Conservation (phyloP, 1,139 yeast species). For the Taphrina communis region DNA sequence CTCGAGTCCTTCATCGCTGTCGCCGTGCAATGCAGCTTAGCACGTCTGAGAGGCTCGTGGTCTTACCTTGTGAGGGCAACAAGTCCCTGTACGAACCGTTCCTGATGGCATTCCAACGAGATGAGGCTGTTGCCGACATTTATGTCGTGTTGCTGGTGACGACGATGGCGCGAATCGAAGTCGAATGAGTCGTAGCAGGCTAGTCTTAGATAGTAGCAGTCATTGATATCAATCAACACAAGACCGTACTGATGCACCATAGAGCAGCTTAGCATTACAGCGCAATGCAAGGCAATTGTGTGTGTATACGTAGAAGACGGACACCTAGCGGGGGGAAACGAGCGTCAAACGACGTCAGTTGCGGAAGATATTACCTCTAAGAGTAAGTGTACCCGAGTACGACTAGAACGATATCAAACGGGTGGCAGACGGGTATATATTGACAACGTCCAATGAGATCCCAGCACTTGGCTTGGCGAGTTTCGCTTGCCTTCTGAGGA, state of each 20-base stretch:
- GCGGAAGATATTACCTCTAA: background rate
- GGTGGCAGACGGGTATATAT: background rate
- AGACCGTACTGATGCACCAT: too few species aligned
- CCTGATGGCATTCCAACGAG: conserved; percentile 27
- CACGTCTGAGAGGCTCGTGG: background rate
- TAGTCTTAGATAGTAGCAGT: too few species aligned
- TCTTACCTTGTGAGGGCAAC: conserved; percentile 18
- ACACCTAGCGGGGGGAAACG: background rate
- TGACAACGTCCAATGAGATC: background rate
- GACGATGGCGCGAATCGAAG: too few species aligned
- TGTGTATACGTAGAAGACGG: too few species aligned
- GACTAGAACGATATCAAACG: background rate
- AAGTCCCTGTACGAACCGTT: conserved; percentile 37
- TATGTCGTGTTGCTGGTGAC: background rate
- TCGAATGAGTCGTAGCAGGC: too few species aligned
- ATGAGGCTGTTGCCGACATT: conserved; percentile 3
- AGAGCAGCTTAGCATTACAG: too few species aligned
- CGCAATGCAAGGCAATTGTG: too few species aligned
- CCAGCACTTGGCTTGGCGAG: too few species aligned
- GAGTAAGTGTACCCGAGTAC: background rate
- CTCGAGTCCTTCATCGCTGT: too few species aligned
- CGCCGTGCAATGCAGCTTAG: background rate
- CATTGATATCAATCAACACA: too few species aligned
- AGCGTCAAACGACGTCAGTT: background rate
- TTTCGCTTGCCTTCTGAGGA: too few species aligned